Conservation (phyloP, 1,284 basidiomycete species). For the Ganoderma meredithae region DNA sequence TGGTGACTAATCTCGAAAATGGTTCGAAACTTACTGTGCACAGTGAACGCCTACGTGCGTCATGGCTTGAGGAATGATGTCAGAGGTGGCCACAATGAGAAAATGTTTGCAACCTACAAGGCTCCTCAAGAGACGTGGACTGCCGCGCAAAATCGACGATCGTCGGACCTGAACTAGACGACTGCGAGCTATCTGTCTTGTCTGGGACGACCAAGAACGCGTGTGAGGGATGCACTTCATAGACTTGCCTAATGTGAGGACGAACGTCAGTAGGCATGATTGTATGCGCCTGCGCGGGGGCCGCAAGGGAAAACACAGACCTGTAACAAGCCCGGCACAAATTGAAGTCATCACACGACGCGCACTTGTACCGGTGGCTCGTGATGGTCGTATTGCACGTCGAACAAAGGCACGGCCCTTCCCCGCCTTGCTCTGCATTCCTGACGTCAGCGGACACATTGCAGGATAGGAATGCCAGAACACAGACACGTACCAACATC, state of each 20-base stretch:
- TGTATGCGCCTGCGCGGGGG: constrained; percentile 9
- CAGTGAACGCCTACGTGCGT: constrained; percentile 51
- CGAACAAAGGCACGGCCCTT: constrained; percentile 70
- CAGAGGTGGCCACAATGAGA: background rate
- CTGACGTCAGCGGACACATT: background rate
- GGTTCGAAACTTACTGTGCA: constrained; percentile 67
- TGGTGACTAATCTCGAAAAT: background rate
- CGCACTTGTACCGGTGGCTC: constrained; percentile 83
- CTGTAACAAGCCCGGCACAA: constrained; percentile 85
- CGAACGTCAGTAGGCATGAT: background rate
- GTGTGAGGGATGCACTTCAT: constrained; percentile 89
- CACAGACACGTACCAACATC: constrained; percentile 74
- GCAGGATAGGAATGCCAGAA: background rate
- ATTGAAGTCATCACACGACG: constrained; percentile 80
- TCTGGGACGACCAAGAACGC: constrained; percentile 85
- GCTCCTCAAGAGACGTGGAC: constrained; percentile 51
- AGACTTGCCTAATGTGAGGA: constrained; percentile 66
- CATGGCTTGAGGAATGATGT: constrained; percentile 17
- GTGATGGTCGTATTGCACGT: constrained; percentile 73
- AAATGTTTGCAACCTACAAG: constrained; percentile 55
- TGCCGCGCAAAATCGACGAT: constrained; percentile 44
- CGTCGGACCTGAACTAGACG: constrained; percentile 35
- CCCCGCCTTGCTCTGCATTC: constrained; percentile 72
- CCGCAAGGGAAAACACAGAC: constrained; percentile 44
- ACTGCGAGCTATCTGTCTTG: constrained; percentile 50